Evolutionary conservation across 2,329 filamentous ascomycete species (phyloP).

Genomic region (Neonectria coccinea): DNA sequence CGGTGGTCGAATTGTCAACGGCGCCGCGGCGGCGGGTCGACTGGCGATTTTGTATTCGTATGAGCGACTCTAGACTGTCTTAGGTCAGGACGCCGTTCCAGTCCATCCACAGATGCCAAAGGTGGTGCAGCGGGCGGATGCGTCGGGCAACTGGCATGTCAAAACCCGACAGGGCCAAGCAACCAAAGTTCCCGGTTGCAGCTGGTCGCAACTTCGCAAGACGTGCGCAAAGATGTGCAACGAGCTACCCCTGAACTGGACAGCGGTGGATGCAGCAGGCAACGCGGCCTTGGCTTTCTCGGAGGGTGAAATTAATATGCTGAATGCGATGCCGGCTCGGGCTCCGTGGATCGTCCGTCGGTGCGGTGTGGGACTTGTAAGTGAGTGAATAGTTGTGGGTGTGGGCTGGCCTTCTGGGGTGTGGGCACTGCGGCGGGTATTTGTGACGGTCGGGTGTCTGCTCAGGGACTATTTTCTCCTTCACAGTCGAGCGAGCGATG

Average conservation of each 20-base stretch:
- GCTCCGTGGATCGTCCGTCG: conserved; percentile 28
- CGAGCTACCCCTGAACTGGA: conserved; percentile 34
- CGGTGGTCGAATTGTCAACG: conserved; percentile 14
- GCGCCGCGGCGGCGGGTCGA: conserved; percentile 21
- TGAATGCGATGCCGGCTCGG: conserved; percentile 29
- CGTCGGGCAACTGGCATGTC: conserved; percentile 46
- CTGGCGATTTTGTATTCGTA: conserved; percentile 40
- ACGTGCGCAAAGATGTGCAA: conserved; percentile 17
- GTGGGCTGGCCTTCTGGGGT: conserved; percentile 8
- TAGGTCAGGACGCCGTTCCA: conserved; percentile 40
- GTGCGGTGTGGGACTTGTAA: conserved; percentile 26
- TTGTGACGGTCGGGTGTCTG: conserved; percentile 17
- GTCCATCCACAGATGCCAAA: conserved; percentile 44
- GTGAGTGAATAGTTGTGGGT: not conserved
- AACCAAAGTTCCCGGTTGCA: conserved; percentile 30
- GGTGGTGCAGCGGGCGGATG: conserved; percentile 44
- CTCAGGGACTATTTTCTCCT: not conserved
- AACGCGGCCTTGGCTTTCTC: conserved; percentile 35
- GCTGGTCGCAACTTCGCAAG: conserved; percentile 26
- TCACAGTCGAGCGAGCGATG: not conserved
- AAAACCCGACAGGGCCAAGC: conserved; percentile 38
- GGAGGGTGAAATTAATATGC: conserved; percentile 25
- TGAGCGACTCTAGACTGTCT: conserved; percentile 40
- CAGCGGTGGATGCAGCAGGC: conserved; percentile 32
- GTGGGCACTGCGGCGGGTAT: conserved; percentile 23